Percentiles rank a stretch among this genome's conserved stretches.
Evolutionary conservation across 2,329 filamentous ascomycete species (phyloP).

Genomic region (Laburnicola sp.): DNA sequence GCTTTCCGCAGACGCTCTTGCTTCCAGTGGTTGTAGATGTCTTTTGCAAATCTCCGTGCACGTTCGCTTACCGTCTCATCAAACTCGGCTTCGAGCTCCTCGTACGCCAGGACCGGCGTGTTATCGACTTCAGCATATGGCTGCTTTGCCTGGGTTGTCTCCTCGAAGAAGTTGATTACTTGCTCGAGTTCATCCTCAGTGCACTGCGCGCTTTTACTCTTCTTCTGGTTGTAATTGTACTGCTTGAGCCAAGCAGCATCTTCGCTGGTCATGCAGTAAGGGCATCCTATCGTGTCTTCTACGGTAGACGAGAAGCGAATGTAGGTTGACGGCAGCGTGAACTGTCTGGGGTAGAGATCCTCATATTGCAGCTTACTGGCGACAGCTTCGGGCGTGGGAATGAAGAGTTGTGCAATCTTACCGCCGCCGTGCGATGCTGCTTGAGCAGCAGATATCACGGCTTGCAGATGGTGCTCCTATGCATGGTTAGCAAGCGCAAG

Average conservation of each 20-base stretch:
- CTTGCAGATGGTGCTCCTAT: constrained; percentile 95
- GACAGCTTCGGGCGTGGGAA: constrained; percentile 68
- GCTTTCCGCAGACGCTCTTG: constrained; percentile 65
- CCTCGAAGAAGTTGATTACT: constrained; percentile 93
- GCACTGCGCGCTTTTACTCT: constrained; percentile 64
- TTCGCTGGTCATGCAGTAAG: constrained; percentile 93
- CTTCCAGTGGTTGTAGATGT: constrained; percentile 91
- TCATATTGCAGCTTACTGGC: constrained; percentile 77
- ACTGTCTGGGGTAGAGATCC: constrained; percentile 77
- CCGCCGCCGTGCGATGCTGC: constrained; percentile 60
- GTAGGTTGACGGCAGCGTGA: constrained; percentile 85
- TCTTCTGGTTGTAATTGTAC: constrained; percentile 86
- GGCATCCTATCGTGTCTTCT: constrained; percentile 86
- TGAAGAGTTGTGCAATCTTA: constrained; percentile 65
- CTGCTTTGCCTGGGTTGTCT: constrained; percentile 78
- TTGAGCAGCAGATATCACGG: constrained; percentile 69
- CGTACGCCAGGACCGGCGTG: constrained; percentile 68
- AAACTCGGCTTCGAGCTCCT: constrained; percentile 65
- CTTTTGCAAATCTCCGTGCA: constrained; percentile 66
- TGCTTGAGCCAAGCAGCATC: constrained; percentile 83
- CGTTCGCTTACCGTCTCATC: constrained; percentile 60
- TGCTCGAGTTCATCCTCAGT: constrained; percentile 91
- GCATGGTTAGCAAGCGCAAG: constrained; percentile 25
- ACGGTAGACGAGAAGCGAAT: constrained; percentile 98
- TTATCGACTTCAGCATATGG: constrained; percentile 91